Evolutionary conservation across 371 early-diverging fungal species (phyloP), one percentile per base, ranked within the genome.

Genomic region (Mortierella sp.): DNA sequence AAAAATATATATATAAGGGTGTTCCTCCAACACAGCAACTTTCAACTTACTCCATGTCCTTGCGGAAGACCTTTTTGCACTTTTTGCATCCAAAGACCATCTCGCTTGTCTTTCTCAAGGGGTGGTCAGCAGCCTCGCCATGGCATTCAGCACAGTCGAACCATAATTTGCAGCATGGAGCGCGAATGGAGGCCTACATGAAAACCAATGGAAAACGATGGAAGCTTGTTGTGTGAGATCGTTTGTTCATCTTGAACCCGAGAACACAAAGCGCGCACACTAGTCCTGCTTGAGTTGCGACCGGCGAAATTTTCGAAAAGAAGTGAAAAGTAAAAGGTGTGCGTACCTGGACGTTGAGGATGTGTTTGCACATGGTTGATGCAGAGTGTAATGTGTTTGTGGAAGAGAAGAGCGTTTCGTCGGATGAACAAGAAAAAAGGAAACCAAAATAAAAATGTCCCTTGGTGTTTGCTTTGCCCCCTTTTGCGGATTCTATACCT

Each of bases 21-120:
- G 48, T 1, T 50, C 14, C 50, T 24, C 21, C 34, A 8, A 38
- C 34, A 38, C 26, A 21, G 9, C 7, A 65, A 31, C 26, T 26
- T 63, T 19, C 1, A 45, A 74, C 72, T 38, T 60, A 60, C 95
- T 84, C 90, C 92, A 97, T 91, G 83, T 98, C 95, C 85, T 99
- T 99, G 83, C 99, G 92, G 83, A 99, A 99, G 6, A 94, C 95
- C 90, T 98, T 99, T 91, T 96, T 97, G 90, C 99, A 99, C 87
- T 98, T 98, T 88, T 99, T 99, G 90, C 99, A 99, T 9, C 97
- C 97, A 90, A 99, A 97, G 2, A 97, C 94, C 97, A 99, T 96
- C 88, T 99, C 99, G 73, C 90, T 89, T 8, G 96, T 93, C 84
- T 96, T 97, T 78, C 92, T 88, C 31, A 99, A 89, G 38, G 89